These are phyloP conservation scores for Aspergillus hiratsukae DNA, from an alignment of 2,329 filamentous ascomycete species.

Conservation along the genomic window DNA sequence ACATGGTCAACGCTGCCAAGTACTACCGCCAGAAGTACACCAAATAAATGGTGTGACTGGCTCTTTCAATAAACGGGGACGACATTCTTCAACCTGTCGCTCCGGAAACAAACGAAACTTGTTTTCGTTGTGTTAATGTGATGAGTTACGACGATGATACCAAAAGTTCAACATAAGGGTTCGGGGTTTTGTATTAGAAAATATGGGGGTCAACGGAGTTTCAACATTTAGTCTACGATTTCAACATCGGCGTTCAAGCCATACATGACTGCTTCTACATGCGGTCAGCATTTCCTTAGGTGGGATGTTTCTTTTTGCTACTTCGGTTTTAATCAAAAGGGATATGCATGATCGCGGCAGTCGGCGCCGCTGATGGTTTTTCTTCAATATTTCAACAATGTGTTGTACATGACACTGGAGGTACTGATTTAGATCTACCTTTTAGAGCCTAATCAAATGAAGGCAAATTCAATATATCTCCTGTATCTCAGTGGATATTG, in stretches of 20 bases:
- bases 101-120: constrained; percentile 21
- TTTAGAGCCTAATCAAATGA: constrained; percentile 8
- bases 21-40: constrained; percentile 84
- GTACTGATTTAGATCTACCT: constrained; percentile 7
- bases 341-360: constrained; percentile 12
- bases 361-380: constrained; percentile 16
- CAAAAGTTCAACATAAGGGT: constrained; percentile 42
- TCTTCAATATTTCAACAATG: constrained; percentile 36
- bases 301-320: constrained; percentile 12
- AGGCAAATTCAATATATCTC: not conserved
- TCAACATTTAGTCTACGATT: constrained; percentile 43
- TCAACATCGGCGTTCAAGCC: constrained; percentile 45
- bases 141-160: constrained; percentile 41
- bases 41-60: constrained; percentile 18
- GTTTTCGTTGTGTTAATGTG: constrained; percentile 25
- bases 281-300: constrained; percentile 8
- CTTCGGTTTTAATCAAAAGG: constrained; percentile 8
- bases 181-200: constrained; percentile 35
- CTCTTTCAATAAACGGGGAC: constrained; percentile 22
- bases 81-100: constrained; percentile 37
- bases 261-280: constrained; percentile 11
- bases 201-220: constrained; percentile 33
- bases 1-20: constrained; percentile 99
- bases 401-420: constrained; percentile 19
- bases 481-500: not conserved